Percentiles rank a stretch among this genome's conserved stretches.
Conservation (phyloP, 129 eudicot genomes). For the Saussurea involucrata region DNA sequence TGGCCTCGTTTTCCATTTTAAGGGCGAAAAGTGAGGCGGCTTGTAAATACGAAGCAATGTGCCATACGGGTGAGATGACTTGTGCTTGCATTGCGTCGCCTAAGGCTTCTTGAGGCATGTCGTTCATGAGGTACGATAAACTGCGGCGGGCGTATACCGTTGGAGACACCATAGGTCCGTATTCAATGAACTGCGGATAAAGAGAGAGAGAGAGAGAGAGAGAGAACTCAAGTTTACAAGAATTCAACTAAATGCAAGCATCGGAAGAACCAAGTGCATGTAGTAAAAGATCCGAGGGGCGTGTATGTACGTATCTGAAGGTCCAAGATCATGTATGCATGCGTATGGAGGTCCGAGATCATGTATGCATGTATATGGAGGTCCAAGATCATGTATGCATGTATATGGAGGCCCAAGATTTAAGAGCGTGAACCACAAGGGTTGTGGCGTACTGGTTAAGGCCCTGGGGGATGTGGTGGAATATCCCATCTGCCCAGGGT, state of each 20-base stretch:
- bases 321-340: no score
- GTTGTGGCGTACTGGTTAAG: no score
- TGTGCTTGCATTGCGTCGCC: constrained; percentile 77
- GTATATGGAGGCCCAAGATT: no score
- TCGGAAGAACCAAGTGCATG: neutral
- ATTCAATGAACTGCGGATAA: constrained; percentile 49
- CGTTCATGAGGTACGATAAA: constrained; percentile 47
- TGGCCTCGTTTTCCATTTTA: constrained; percentile 54
- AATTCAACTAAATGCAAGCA: neutral
- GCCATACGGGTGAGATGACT: constrained; percentile 60
- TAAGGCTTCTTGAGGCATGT: constrained; percentile 60
- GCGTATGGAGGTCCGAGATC: no score
- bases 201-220: no score
- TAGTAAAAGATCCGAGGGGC: no score
- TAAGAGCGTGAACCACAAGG: no score
- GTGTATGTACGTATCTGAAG: neutral
- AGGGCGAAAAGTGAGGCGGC: constrained; percentile 58
- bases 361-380: no score
- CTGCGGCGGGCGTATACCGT: constrained; percentile 69
- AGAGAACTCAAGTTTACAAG: neutral
- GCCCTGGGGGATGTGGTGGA: no score
- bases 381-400: no score
- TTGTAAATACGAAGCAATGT: constrained; percentile 61
- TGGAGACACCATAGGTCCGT: constrained; percentile 63
- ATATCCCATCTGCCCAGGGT: no score